Conservation (phyloP, 495 filamentous ascomycete genomes). For the Xylaria telfairii region DNA sequence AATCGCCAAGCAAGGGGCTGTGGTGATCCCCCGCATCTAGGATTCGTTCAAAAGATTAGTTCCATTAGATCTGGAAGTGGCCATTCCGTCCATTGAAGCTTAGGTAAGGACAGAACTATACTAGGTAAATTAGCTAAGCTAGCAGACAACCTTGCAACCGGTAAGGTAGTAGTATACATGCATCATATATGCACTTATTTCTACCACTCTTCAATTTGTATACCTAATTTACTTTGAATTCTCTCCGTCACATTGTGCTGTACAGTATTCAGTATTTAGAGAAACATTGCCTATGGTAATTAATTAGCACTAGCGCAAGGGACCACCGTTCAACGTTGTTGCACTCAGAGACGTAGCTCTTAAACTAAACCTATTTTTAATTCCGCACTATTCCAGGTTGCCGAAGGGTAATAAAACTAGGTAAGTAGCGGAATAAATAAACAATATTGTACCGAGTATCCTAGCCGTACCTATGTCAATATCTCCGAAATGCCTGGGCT, state of each 20-base stretch:
- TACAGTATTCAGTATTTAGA: not conserved
- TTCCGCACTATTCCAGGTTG: not conserved
- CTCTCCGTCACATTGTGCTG: no score
- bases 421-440: no score
- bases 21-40: conserved; percentile 14
- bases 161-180: no score
- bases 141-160: no score
- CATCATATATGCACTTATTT: not conserved
- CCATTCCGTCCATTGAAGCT: no score
- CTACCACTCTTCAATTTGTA: not conserved
- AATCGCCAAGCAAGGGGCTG: not conserved
- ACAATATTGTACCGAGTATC: not conserved
- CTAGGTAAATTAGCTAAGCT: no score
- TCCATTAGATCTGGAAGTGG: not conserved
- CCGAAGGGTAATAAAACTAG: not conserved
- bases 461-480: not conserved
- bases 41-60: conserved; percentile 2
- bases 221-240: not conserved
- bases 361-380: not conserved
- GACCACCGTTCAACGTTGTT: not conserved
- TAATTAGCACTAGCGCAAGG: conserved; percentile 7
- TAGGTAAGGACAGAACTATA: no score
- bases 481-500: not conserved
- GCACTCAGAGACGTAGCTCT: not conserved
- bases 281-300: not conserved